Evolutionary conservation across 169 alveolate genomes (phyloP).

Genomic region (Eimeria acervulina): DNA sequence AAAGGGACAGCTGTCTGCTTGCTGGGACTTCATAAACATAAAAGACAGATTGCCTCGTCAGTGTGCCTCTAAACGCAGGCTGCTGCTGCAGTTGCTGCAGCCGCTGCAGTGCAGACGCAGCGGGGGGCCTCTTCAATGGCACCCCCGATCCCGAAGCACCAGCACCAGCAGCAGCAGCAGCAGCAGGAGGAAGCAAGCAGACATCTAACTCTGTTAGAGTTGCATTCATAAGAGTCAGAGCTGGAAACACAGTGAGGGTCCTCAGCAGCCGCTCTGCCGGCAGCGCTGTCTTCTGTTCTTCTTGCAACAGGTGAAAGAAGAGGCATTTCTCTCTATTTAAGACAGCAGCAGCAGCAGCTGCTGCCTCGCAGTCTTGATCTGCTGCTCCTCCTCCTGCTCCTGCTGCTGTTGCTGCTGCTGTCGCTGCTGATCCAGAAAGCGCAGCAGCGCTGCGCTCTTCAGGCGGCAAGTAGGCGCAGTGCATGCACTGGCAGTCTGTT

Average conservation of each 20-base stretch:
- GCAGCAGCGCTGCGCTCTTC: slow-evolving; percentile 26
- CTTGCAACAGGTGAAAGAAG: slow-evolving; percentile 88
- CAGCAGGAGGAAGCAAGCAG: slow-evolving; percentile 43
- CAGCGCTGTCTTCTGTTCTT: slow-evolving; percentile 88
- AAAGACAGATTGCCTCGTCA: slow-evolving; percentile 71
- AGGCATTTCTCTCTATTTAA: slow-evolving; percentile 82
- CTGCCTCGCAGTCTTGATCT: too few relatives aligned
- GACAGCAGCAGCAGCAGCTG: slow-evolving; percentile 59
- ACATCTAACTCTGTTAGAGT: slow-evolving; percentile 91
- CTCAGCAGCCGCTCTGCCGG: slow-evolving; percentile 90
- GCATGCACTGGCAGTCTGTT: slow-evolving; percentile 30
- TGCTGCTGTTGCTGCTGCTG: neutral
- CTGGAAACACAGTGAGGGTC: slow-evolving; percentile 90
- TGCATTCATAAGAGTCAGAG: slow-evolving; percentile 90
- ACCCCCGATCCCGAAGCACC: neutral
- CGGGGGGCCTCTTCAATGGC: slow-evolving; percentile 15
- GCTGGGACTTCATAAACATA: slow-evolving; percentile 80
- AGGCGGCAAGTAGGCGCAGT: slow-evolving; percentile 78
- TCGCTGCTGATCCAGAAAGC: slow-evolving; percentile 2
- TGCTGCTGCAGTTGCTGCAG: slow-evolving; percentile 79
- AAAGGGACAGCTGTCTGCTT: slow-evolving; percentile 16
- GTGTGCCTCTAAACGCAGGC: slow-evolving; percentile 71
- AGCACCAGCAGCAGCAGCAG: slow-evolving; percentile 50
- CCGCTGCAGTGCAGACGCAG: slow-evolving; percentile 64
- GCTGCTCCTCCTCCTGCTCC: too few relatives aligned